phyloP scores from a whole-genome alignment of 805 yeast genomes.

The Cyberlindnera maritima region DNA sequence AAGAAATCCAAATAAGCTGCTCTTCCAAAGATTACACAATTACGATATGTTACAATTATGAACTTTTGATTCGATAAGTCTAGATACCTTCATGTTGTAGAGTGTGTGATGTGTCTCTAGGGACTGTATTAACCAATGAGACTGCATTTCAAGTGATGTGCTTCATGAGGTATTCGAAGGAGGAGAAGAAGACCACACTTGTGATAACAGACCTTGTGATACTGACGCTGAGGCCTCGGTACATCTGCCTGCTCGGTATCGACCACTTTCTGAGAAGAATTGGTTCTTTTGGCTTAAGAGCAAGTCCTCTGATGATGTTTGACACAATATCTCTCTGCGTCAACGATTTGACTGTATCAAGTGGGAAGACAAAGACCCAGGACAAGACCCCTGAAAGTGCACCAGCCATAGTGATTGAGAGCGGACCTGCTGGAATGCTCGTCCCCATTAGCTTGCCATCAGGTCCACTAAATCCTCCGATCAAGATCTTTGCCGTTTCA shows the following conservation, averaged over 20 bases:
- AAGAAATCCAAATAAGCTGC: conserved; percentile 14
- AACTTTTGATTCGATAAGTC: background rate
- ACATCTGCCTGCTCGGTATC: conserved; percentile 50
- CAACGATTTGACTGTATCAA: conserved; percentile 77
- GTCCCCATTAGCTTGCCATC: conserved; percentile 34
- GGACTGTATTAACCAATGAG: no score
- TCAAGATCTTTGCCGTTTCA: conserved; percentile 63
- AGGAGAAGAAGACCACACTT: conserved; percentile 72
- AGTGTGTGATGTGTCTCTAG: background rate
- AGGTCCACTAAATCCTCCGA: conserved; percentile 27
- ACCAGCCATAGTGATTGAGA: conserved; percentile 66
- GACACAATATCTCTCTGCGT: conserved; percentile 72
- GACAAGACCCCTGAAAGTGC: conserved; percentile 73
- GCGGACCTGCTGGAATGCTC: conserved; percentile 32
- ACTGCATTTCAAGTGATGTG: conserved; percentile 44
- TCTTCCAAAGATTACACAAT: background rate
- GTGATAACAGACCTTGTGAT: conserved; percentile 67
- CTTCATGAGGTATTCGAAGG: conserved; percentile 66
- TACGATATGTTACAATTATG: background rate
- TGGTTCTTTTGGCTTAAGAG: conserved; percentile 37
- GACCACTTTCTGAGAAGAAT: conserved; percentile 31
- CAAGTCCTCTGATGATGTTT: conserved; percentile 58
- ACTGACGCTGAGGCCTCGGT: conserved; percentile 77
- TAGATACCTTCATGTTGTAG: background rate
- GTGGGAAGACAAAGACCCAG: conserved; percentile 75